Evolutionary conservation across 164 flowering plant genomes (phyloP).

Genomic region (Buxus sempervirens): DNA sequence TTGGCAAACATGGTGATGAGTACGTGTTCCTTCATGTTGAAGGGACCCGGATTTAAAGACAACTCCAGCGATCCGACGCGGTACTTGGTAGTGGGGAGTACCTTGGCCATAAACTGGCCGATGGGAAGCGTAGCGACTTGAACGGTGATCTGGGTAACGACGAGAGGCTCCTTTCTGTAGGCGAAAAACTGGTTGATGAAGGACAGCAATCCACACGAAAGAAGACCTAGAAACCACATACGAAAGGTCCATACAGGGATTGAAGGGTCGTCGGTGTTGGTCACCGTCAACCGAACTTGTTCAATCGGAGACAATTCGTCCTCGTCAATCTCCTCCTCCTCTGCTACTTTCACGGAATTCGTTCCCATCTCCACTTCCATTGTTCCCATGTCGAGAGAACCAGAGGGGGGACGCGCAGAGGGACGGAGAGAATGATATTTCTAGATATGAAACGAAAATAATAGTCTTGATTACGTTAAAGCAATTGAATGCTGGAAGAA

Average conservation of each 20-base stretch:
- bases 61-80: constrained; percentile 35
- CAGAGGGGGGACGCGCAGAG: no score
- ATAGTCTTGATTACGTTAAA: no score
- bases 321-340: constrained; percentile 18
- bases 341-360: no score
- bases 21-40: constrained; percentile 67
- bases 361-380: background rate
- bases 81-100: constrained; percentile 40
- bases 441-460: no score
- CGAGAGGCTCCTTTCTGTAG: constrained; percentile 49
- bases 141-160: constrained; percentile 29
- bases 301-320: constrained; percentile 77
- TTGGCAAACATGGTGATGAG: constrained; percentile 70
- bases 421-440: no score
- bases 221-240: constrained; percentile 52
- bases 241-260: constrained; percentile 71
- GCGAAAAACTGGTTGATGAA: constrained; percentile 57
- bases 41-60: constrained; percentile 66
- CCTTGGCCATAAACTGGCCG: constrained; percentile 45
- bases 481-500: no score
- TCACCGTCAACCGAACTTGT: constrained; percentile 74
- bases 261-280: constrained; percentile 72
- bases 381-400: constrained; percentile 9
- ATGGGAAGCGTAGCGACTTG: constrained; percentile 55
- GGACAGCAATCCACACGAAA: constrained; percentile 46